Evolutionary conservation across 768 basidiomycete genomes (phyloP).

Genomic region (Pholiota microspora): DNA sequence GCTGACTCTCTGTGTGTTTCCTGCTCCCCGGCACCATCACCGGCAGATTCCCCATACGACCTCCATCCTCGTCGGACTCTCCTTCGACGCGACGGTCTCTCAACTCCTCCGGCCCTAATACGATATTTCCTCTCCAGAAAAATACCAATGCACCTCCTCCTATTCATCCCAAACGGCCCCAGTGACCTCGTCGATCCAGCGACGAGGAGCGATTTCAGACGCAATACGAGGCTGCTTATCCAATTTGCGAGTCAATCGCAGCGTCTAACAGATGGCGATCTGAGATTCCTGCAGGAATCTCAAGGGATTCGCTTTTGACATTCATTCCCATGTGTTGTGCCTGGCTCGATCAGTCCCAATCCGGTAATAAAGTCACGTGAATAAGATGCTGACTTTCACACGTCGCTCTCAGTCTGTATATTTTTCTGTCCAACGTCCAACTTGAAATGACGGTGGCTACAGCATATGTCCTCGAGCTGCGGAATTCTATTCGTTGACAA

Average conservation of each 20-base stretch:
- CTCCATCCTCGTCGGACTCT: constrained; percentile 8
- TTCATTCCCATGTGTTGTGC: constrained; percentile 14
- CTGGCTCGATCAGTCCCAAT: constrained; percentile 8
- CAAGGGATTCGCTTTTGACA: background rate
- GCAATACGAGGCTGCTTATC: background rate
- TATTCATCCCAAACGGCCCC: background rate
- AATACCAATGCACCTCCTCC: background rate
- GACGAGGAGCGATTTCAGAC: background rate
- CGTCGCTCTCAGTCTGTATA: too few relatives aligned
- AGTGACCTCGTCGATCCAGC: background rate
- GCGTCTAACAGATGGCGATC: constrained; percentile 5
- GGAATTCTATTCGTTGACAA: background rate
- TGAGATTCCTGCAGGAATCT: constrained; percentile 11
- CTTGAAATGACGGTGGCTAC: background rate
- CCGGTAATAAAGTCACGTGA: too few relatives aligned
- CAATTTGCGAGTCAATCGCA: constrained; percentile 12
- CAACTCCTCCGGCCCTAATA: constrained; percentile 1
- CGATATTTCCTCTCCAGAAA: background rate
- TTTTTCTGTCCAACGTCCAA: background rate
- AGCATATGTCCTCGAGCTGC: background rate
- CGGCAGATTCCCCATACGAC: constrained; percentile 8
- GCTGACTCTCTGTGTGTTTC: constrained; percentile 13
- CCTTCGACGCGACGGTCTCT: background rate
- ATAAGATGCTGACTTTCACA: too few relatives aligned
- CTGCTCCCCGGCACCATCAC: constrained; percentile 9